Evolutionary conservation across 139 green algal species (phyloP), one percentile per base, ranked within the genome.

Genomic region (Tetradesmus lagerheimii): DNA sequence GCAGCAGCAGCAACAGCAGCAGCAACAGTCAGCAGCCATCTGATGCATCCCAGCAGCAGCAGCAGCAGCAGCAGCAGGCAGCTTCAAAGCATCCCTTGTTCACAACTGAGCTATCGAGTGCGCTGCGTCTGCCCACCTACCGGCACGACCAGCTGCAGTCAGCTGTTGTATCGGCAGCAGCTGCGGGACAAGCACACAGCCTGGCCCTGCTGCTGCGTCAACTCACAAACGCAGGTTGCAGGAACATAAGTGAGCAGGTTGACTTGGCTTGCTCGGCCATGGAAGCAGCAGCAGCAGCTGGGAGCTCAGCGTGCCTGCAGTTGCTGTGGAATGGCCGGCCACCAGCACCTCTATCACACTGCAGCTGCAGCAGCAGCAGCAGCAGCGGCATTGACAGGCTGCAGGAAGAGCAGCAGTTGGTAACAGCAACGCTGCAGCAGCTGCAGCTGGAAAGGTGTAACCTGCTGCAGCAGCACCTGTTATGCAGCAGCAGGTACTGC

Each of bases 231-330:
- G 38, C 80, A 37, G 31, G 11, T 38, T 39, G n/a, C 67, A 78
- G 67, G 67, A 78, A 18, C 67, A 78, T 1, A 11, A 38, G 31
- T 39, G 67, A 37, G 18, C 39, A 78, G 67, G n/a, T 78, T 5
- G 67, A 78, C n/a, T 23, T 78, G 0, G 0, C 41, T n/a, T 38
- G n/a, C n/a, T 25, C n/a, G 3, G 80, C 80, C 66, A 53, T 35
- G 11, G 79, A 64, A 23, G 79, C 79, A 84, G 79, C 79, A 84
- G 79, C 79, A 84, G 79, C 79, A 66, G 38, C 79, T 84, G 79
- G 79, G 8, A 71, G 57, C 57, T 4, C 4, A 16, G 23, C 57
- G 23, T 71, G 57, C 23, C 31, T 71, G 25, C 20, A n/a, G 8
- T 1, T 31, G 20, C 57, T 71, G 20, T 71, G 57, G 20, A 6